Evolutionary conservation across 1,284 basidiomycete species (phyloP).

Genomic region (Melanopsichium pennsylvanicum): DNA sequence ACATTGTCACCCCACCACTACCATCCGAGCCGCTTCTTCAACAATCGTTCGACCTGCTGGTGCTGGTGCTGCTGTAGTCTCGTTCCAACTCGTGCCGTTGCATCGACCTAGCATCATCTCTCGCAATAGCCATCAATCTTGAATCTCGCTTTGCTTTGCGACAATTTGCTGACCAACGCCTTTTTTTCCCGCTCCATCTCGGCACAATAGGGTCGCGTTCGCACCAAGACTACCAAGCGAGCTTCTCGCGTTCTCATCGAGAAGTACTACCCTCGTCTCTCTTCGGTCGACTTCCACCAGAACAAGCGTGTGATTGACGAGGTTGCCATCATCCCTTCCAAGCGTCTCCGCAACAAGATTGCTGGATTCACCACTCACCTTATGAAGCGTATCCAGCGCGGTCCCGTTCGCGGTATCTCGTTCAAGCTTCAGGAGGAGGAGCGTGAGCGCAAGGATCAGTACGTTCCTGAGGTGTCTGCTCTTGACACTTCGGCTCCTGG

Average conservation of each 20-base stretch:
- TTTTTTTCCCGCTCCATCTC: not conserved
- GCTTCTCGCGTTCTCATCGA: conserved; percentile 98
- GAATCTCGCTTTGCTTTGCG: no score
- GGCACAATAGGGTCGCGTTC: conserved; percentile 90
- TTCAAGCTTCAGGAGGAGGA: conserved; percentile 99
- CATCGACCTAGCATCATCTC: no score
- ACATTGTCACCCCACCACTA: no score
- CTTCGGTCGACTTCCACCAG: conserved; percentile 71
- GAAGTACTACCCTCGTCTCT: conserved; percentile 80
- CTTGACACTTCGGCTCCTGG: conserved; percentile 63
- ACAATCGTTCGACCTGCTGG: no score
- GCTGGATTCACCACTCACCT: conserved; percentile 99
- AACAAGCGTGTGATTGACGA: conserved; percentile 98
- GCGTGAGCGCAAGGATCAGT: conserved; percentile 85
- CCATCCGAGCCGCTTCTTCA: no score
- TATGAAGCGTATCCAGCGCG: conserved; percentile 99
- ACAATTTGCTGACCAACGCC: conserved; percentile 12
- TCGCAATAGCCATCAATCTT: no score
- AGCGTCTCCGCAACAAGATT: conserved; percentile 99
- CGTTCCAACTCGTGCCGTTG: no score
- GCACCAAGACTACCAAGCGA: conserved; percentile 99
- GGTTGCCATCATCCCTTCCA: conserved; percentile 94
- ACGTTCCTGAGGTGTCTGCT: conserved; percentile 66
- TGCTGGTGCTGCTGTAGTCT: no score
- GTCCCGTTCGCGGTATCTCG: conserved; percentile 99